Evolutionary conservation across 1,139 yeast genomes (phyloP), one percentile per base, ranked within the genome.

Genomic region (Candida dubliniensis): DNA sequence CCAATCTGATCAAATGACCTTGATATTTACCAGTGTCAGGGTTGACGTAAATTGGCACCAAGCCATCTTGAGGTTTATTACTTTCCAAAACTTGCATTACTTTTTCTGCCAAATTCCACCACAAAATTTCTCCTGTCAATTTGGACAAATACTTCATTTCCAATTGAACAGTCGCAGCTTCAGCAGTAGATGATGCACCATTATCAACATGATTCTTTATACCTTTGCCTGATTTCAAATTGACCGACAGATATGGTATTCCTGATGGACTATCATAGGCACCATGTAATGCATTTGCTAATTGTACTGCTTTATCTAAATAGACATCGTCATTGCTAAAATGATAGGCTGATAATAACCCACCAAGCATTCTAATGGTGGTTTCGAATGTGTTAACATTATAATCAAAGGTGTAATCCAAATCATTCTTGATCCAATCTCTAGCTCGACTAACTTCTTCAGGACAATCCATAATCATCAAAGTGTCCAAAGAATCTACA

Each of bases 341-440:
- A 55, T 87, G 84, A 60, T 81, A 82, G 0, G 96, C 96, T 1
- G 96, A 84, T 43, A 91, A 69, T 18, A 91, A 71, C 0, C 98
- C 98, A 35, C 98, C 98, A 40, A 91, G 70, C 95, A 90, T 89
- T 57, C 97, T 76, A 53, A 89, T 91, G 4, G 98, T 89, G 10
- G 97, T 89, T 61, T 91, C 98, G 63, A 91, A 91, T 3, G 89
- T 84, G 60, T 84, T 89, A 39, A 90, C 96, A 32, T 80, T 77
- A 55, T 82, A 79, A 59, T 89, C 87, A 56, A 87, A 80, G 26
- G 57, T 56, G 51, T 74, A 74, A 51, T 67, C 70, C 53, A 74
- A 64, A 43, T 66, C 73, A 41, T 81, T 69, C 43, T 76, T 74
- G 43, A 91, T 85, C 96, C 97, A 93, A 2, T 77, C 60, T 47